A percentile compares a stretch with the other conserved stretches of the same genome.
Evolutionary conservation across 306 rosid species (phyloP).

Genomic region (Malus asiatica): DNA sequence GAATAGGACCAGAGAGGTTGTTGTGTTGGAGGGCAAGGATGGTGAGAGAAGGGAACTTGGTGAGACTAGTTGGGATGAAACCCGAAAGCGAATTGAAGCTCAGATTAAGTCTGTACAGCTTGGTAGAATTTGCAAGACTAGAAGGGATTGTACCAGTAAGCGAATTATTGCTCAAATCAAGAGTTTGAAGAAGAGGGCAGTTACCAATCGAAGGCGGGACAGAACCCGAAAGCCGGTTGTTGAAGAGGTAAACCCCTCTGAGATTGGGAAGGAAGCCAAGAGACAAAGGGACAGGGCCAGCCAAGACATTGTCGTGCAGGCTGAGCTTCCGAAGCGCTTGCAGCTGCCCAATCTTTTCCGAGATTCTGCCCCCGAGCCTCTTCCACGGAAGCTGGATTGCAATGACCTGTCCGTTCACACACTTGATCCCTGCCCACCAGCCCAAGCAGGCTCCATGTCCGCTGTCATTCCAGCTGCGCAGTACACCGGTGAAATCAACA

Average conservation of each 20-base stretch:
- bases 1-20: constrained; percentile 64
- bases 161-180: constrained; percentile 71
- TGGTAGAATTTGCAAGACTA: constrained; percentile 57
- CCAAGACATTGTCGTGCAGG: constrained; percentile 63
- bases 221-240: constrained; percentile 77
- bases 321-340: constrained; percentile 68
- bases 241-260: constrained; percentile 90
- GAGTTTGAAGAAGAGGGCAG: constrained; percentile 65
- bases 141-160: constrained; percentile 68
- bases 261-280: constrained; percentile 68
- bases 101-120: constrained; percentile 59
- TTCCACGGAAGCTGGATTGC: constrained; percentile 95
- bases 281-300: constrained; percentile 58
- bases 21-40: constrained; percentile 67
- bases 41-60: constrained; percentile 39
- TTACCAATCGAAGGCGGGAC: constrained; percentile 73
- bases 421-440: constrained; percentile 85
- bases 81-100: constrained; percentile 83
- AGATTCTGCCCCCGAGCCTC: constrained; percentile 72
- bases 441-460: constrained; percentile 83
- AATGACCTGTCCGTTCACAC: constrained; percentile 78
- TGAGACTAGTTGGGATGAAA: constrained; percentile 51
- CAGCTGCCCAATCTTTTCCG: constrained; percentile 70
- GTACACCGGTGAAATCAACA: constrained; percentile 48
- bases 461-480: constrained; percentile 81